Evolutionary conservation across 352 stramenopile genomes (phyloP), one percentile per base, ranked within the genome.

Genomic region (Pythium vanterpoolii): DNA sequence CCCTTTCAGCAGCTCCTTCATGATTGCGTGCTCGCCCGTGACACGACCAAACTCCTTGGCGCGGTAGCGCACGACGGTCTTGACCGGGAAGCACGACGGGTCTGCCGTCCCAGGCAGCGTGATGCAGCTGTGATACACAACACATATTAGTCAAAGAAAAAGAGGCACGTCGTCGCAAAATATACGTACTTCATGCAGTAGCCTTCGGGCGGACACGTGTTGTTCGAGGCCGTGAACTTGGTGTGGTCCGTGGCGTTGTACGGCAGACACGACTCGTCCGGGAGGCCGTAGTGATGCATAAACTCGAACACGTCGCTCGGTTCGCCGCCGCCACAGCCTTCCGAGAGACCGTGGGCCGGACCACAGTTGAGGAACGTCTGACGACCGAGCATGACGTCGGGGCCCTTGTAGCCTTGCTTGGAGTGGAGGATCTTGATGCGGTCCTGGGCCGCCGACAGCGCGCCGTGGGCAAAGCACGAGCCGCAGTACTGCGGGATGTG

Each of bases 401-500:
- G 71, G 9, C 78, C 76, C 5, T 64, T 77, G 52, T 68, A 90
- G 19, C 79, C 66, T 28, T 66, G 74, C 40, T 74, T 74, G 56
- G 78, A 72, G 71, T 88, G 84, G 24, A 83, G 52, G 53, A 93
- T 92, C 80, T 93, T 93, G 66, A 93, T 91, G 23, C 84, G 81
- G 43, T 93, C 84, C 39, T 90, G 78, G 14, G 79, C 78, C 14
- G 74, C 86, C 14, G 79, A 88, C 65, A 90, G 80, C 23, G 82
- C 75, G 23, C 81, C 76, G 49, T 95, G 87, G 0, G 78, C 83
- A 49, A 78, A 96, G 66, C 86, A 95, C 33, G 86, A 92, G 34
- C 87, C 87, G 58, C 89, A 96, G 69, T 95, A 96, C 59, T 88
- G 77, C 33, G 83, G 83, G 27, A 90, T 89, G 56, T 93, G 83